Conservation (phyloP, 768 basidiomycete genomes). For the Sutorius australiensis region DNA sequence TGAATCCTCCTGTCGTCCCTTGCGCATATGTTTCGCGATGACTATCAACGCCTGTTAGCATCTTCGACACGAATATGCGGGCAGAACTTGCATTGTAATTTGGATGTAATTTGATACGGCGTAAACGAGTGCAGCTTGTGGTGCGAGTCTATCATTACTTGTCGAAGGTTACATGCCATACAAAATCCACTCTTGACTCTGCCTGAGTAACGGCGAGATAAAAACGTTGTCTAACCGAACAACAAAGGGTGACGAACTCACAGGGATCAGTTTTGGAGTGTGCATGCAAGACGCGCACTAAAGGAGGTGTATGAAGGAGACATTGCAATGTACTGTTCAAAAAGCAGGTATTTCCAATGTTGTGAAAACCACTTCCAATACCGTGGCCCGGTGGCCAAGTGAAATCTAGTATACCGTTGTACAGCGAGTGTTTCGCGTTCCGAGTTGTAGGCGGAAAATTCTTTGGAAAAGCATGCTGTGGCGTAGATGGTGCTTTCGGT, state of each 20-base stretch:
- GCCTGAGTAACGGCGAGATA: conserved; percentile 31
- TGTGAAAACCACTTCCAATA: conserved; percentile 66
- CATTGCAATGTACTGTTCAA: conserved; percentile 94
- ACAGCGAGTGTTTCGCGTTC: conserved; percentile 39
- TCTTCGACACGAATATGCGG: neutral
- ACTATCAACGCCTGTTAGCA: conserved; percentile 39
- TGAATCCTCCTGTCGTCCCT: conserved; percentile 93
- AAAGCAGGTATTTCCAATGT: conserved; percentile 94
- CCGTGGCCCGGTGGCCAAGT: conserved; percentile 54
- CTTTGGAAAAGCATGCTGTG: conserved; percentile 31
- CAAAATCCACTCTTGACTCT: conserved; percentile 56
- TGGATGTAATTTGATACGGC: conserved; percentile 61
- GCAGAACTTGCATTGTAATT: conserved; percentile 59
- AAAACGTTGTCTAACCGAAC: neutral
- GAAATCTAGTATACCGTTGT: conserved; percentile 53
- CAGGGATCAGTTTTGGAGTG: conserved; percentile 54
- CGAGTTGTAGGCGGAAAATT: conserved; percentile 18
- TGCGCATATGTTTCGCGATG: conserved; percentile 88
- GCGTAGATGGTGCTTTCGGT: conserved; percentile 22
- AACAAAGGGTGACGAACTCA: conserved; percentile 36
- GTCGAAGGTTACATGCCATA: conserved; percentile 70
- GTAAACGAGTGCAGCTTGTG: conserved; percentile 46
- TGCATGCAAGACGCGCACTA: conserved; percentile 56
- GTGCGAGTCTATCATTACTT: conserved; percentile 55
- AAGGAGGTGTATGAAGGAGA: conserved; percentile 86